Evolutionary conservation across 2,329 filamentous ascomycete species (phyloP).

Genomic region (Colletotrichum sp.): DNA sequence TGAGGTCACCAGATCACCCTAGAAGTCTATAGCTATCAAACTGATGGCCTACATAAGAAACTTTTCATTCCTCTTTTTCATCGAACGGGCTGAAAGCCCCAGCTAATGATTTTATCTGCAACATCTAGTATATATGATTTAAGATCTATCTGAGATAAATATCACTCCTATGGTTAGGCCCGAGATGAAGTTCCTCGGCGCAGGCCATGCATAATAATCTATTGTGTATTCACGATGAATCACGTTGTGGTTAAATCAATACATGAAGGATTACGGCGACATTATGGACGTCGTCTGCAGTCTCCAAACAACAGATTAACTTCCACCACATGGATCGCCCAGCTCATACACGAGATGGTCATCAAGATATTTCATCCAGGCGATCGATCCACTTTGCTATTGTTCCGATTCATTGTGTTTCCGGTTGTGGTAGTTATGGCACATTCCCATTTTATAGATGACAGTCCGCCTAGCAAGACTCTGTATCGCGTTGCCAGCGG

Average conservation of each 20-base stretch:
- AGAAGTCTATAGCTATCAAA: too few species aligned
- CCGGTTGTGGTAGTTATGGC: not conserved
- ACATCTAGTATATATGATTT: too few species aligned
- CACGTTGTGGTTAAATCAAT: rapidly evolving
- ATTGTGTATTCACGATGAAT: not conserved
- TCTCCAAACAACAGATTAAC: rapidly evolving
- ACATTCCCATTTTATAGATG: not conserved
- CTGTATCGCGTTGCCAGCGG: not conserved
- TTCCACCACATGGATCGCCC: not conserved
- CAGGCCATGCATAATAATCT: rapidly evolving
- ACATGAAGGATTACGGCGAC: not conserved
- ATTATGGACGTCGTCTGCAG: rapidly evolving
- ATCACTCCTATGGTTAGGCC: rapidly evolving
- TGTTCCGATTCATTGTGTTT: not conserved
- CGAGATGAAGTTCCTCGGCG: not conserved
- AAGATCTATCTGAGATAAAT: not conserved
- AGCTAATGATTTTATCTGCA: rapidly evolving
- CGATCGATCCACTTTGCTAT: not conserved
- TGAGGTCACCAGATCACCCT: not conserved
- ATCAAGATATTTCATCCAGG: not conserved
- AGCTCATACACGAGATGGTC: not conserved
- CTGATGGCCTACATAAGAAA: rapidly evolving
- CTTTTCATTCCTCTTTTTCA: rapidly evolving
- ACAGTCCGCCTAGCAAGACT: not conserved
- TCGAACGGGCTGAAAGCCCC: rapidly evolving